These are phyloP conservation scores for Colletotrichum lentis DNA, from an alignment of 2,329 filamentous ascomycete genomes.

Conservation along the genomic window DNA sequence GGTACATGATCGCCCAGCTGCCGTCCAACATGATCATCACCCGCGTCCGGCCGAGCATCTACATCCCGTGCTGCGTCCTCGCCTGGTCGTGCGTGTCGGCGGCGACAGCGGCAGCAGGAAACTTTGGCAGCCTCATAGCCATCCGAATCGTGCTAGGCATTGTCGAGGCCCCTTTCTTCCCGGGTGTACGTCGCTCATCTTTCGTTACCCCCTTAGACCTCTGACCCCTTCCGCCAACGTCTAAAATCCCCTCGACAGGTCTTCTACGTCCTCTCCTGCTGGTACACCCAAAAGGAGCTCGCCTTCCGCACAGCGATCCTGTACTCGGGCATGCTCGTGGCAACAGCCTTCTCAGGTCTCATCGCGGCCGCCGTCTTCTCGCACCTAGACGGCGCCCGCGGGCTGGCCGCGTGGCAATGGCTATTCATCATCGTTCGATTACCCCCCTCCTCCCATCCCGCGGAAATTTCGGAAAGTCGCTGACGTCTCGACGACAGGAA, in stretches of 20 bases:
- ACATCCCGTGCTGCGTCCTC: conserved; percentile 39
- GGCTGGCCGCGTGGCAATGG: conserved; percentile 70
- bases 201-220: background rate
- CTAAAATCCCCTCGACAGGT: conserved; percentile 34
- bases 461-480: no score
- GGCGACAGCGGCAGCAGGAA: conserved; percentile 32
- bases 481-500: conserved; percentile 48
- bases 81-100: conserved; percentile 37
- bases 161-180: conserved; percentile 36
- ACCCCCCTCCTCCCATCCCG: no score
- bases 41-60: conserved; percentile 38
- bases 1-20: conserved; percentile 40
- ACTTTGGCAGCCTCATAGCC: conserved; percentile 27
- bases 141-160: conserved; percentile 28
- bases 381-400: conserved; percentile 57
- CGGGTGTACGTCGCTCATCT: conserved; percentile 26
- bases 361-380: conserved; percentile 54
- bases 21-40: conserved; percentile 42
- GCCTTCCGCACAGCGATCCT: conserved; percentile 33
- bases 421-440: conserved; percentile 65
- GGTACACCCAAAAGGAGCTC: conserved; percentile 37
- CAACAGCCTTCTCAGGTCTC: conserved; percentile 53
- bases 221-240: background rate
- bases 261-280: conserved; percentile 34
- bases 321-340: conserved; percentile 40